Evolutionary conservation across 2,329 filamentous ascomycete species (phyloP).

Genomic region (Zasmidium citrigriseum): DNA sequence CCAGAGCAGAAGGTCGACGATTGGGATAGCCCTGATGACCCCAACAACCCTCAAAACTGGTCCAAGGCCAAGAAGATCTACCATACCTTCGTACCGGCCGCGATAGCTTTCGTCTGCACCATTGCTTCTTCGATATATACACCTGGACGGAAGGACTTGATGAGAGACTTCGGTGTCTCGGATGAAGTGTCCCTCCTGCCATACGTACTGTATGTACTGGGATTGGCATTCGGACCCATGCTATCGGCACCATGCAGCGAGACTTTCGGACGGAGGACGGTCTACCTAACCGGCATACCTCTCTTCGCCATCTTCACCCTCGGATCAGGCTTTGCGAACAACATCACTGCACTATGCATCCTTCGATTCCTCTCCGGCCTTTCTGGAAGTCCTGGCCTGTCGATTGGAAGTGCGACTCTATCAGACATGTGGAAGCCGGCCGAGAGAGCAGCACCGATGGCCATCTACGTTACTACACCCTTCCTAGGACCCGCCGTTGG

Average conservation of each 20-base stretch:
- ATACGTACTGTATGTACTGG: slow-evolving; percentile 61
- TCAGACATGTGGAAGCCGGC: slow-evolving; percentile 22
- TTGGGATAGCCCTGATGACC: slow-evolving; percentile 36
- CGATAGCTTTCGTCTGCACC: slow-evolving; percentile 41
- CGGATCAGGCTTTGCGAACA: slow-evolving; percentile 55
- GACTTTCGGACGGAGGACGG: slow-evolving; percentile 52
- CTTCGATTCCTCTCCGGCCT: slow-evolving; percentile 71
- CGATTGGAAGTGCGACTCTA: slow-evolving; percentile 22
- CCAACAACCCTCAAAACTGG: slow-evolving; percentile 57
- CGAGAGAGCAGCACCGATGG: slow-evolving; percentile 21
- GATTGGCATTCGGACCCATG: slow-evolving; percentile 60
- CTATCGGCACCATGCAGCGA: slow-evolving; percentile 11
- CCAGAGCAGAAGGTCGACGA: slow-evolving; percentile 10
- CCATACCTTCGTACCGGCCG: slow-evolving; percentile 39
- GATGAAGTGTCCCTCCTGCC: slow-evolving; percentile 59
- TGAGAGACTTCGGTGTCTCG: slow-evolving; percentile 55
- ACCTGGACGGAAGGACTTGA: slow-evolving; percentile 40
- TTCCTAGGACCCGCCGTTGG: slow-evolving; percentile 16
- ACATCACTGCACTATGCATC: slow-evolving; percentile 55
- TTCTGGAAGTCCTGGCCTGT: slow-evolving; percentile 63
- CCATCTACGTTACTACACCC: slow-evolving; percentile 9
- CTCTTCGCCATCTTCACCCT: slow-evolving; percentile 58
- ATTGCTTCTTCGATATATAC: slow-evolving; percentile 22
- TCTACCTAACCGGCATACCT: slow-evolving; percentile 52
- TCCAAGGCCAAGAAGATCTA: slow-evolving; percentile 43